Percentiles rank a stretch among this genome's conserved stretches.
Conservation (phyloP, 2,329 filamentous ascomycete genomes). For the Scleromitrula shiraiana region DNA sequence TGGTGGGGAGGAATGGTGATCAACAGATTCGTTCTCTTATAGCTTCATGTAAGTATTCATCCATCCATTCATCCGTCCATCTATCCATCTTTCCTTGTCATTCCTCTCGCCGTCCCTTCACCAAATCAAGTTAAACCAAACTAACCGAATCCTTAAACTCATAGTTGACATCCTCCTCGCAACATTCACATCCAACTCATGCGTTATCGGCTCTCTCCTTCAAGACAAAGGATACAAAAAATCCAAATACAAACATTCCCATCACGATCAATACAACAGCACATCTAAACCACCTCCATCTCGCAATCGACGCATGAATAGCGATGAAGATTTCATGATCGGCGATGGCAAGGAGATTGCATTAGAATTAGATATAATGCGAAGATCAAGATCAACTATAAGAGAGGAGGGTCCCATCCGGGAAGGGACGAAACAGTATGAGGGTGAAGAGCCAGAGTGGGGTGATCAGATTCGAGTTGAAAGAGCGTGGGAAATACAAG, state of each 20-base stretch:
- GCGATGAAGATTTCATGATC: slow-evolving; percentile 5
- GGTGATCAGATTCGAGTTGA: slow-evolving; percentile 4
- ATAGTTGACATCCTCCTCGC: slow-evolving; percentile 74
- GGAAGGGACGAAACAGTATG: background rate
- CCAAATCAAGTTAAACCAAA: background rate
- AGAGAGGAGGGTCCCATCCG: background rate
- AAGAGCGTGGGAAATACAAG: background rate
- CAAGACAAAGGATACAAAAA: slow-evolving; percentile 87
- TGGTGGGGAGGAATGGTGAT: slow-evolving; percentile 57
- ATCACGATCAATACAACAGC: background rate
- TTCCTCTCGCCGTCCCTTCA: background rate
- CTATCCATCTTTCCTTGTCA: background rate
- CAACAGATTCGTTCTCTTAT: slow-evolving; percentile 83
- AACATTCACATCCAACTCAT: slow-evolving; percentile 76
- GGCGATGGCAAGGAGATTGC: background rate
- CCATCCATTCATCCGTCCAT: background rate
- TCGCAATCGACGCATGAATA: background rate
- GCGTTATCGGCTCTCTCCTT: slow-evolving; percentile 86
- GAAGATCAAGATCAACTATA: background rate
- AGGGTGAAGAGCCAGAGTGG: background rate
- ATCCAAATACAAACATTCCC: slow-evolving; percentile 53
- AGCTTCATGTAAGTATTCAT: slow-evolving; percentile 46
- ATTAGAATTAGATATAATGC: background rate
- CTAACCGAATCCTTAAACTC: background rate
- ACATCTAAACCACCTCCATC: background rate